phyloP scores from a whole-genome alignment of 345 rosid species.

The Salix exigua region DNA sequence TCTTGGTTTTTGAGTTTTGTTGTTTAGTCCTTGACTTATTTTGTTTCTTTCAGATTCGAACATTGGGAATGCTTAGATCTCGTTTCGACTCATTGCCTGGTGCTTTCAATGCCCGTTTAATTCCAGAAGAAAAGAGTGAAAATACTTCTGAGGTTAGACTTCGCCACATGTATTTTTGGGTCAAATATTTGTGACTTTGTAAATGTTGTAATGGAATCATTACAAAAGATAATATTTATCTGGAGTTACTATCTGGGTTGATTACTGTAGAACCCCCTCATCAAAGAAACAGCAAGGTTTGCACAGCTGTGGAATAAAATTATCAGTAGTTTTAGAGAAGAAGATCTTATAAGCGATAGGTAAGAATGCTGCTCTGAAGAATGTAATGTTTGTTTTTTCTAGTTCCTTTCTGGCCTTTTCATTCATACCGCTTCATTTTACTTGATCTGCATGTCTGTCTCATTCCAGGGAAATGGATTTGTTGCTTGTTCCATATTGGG shows the following conservation, averaged over 20 bases:
- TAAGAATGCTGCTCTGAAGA: slow-evolving; percentile 14
- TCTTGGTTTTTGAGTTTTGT: not conserved
- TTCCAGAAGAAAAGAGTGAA: slow-evolving; percentile 64
- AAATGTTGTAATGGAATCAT: not conserved
- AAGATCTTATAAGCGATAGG: slow-evolving; percentile 87
- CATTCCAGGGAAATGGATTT: slow-evolving; percentile 85
- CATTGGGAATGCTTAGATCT: slow-evolving; percentile 96
- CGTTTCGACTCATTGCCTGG: slow-evolving; percentile 86
- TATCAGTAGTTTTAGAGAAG: slow-evolving; percentile 92
- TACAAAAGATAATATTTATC: not conserved
- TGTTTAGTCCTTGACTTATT: slow-evolving; percentile 9
- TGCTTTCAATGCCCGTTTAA: slow-evolving; percentile 79
- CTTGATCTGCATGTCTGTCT: slow-evolving; percentile 23
- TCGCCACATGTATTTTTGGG: not conserved
- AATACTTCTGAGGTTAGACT: slow-evolving; percentile 48
- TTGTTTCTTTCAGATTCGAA: slow-evolving; percentile 68
- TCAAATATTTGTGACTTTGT: not conserved
- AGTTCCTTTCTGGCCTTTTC: not conserved
- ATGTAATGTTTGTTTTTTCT: not conserved
- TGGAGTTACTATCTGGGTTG: slow-evolving; percentile 12
- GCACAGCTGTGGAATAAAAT: slow-evolving; percentile 98
- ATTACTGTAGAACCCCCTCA: slow-evolving; percentile 45
- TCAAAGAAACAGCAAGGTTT: slow-evolving; percentile 84
- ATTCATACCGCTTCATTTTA: not conserved
- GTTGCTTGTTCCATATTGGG: slow-evolving; percentile 99